Conservation (phyloP, 768 basidiomycete genomes). For the Pulveroboletus ravenelii region DNA sequence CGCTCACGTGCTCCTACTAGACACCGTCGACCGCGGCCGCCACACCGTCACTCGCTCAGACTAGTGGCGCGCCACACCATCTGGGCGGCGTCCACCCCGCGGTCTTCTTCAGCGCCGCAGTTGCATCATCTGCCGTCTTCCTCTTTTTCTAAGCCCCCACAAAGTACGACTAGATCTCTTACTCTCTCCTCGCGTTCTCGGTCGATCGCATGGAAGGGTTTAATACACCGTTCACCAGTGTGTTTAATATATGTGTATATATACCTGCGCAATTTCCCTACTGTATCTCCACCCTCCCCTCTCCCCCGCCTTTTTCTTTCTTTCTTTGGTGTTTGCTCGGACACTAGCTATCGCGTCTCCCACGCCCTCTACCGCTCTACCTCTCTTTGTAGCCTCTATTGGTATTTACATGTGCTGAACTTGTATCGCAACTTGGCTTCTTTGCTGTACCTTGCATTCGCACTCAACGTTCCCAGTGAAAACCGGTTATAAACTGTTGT, state of each 20-base stretch:
- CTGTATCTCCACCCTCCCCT: too few relatives aligned
- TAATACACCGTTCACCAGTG: not conserved
- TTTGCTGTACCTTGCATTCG: too few relatives aligned
- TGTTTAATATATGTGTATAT: not conserved
- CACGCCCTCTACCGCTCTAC: too few relatives aligned
- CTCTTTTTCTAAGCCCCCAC: slow-evolving; percentile 1
- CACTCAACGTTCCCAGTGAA: too few relatives aligned
- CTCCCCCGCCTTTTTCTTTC: not conserved
- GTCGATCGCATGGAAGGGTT: not conserved
- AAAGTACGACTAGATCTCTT: not conserved
- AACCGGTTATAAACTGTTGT: too few relatives aligned
- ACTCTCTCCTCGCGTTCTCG: not conserved
- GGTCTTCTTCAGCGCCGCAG: slow-evolving; percentile 3
- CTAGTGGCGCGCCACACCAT: slow-evolving; percentile 12
- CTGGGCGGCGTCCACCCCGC: slow-evolving; percentile 3
- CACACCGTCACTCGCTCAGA: not conserved
- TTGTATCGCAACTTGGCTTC: too few relatives aligned
- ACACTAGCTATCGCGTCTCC: not conserved
- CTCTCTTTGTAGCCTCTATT: too few relatives aligned
- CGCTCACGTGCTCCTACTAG: not conserved
- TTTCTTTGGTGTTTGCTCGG: not conserved
- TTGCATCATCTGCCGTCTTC: not conserved
- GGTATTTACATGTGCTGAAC: too few relatives aligned
- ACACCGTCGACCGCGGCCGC: not conserved
- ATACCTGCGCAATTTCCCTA: not conserved